Percentiles rank a stretch among this genome's conserved stretches.
phyloP scores from a whole-genome alignment of 148 eudicot genomes.

The Nepenthes mirabilis region DNA sequence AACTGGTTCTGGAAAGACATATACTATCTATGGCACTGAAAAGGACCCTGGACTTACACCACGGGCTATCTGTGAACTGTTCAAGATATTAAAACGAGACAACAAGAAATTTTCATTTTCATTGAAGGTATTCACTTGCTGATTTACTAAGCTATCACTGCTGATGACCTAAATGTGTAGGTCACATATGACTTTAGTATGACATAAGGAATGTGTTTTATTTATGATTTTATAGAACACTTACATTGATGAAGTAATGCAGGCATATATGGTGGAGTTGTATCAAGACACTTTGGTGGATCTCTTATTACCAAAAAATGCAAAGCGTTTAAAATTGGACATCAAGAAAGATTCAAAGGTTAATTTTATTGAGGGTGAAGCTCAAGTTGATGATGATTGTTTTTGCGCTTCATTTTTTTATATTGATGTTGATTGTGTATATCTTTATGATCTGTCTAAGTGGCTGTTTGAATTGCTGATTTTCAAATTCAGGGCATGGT shows the following conservation, averaged over 20 bases:
- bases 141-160: background rate
- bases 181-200: background rate
- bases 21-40: conserved; percentile 79
- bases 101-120: conserved; percentile 67
- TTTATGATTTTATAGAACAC: background rate
- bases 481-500: conserved; percentile 71
- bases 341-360: conserved; percentile 96
- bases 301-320: conserved; percentile 70
- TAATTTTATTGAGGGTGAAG: background rate
- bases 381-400: background rate
- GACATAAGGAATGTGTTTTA: background rate
- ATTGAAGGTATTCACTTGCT: conserved; percentile 51
- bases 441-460: background rate
- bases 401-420: background rate
- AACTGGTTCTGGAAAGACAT: conserved; percentile 99
- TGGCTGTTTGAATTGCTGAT: background rate
- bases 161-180: background rate
- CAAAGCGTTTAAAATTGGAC: conserved; percentile 62
- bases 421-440: background rate
- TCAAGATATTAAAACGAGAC: conserved; percentile 71
- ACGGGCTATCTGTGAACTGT: conserved; percentile 76
- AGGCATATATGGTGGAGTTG: conserved; percentile 92
- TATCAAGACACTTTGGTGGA: conserved; percentile 91
- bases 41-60: conserved; percentile 90
- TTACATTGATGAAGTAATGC: conserved; percentile 8